A percentile compares a stretch with the other conserved stretches of the same genome.
Evolutionary conservation across 345 rosid genomes (phyloP).

Genomic region (Lenwebbia sp.): DNA sequence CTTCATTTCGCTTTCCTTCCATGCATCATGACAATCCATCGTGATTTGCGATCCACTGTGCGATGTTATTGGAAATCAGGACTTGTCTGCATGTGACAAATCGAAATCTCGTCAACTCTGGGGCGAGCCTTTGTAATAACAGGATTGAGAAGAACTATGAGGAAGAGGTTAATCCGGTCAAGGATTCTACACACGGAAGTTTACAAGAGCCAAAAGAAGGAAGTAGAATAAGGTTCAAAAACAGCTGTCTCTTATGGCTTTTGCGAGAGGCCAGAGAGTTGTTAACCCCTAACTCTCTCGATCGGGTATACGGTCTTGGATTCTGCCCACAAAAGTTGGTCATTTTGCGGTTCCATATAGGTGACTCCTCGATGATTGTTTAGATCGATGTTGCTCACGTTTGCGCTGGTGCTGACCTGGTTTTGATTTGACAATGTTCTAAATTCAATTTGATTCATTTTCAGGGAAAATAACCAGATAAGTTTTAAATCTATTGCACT

Average conservation of each 20-base stretch:
- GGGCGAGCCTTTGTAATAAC: background rate
- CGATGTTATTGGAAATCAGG: background rate
- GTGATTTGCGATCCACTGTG: background rate
- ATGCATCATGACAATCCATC: background rate
- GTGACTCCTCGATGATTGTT: background rate
- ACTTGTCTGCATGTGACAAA: too few relatives aligned
- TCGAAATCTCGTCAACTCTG: background rate
- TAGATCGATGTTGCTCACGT: background rate
- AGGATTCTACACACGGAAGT: background rate
- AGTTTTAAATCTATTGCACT: too few relatives aligned
- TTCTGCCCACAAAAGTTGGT: background rate
- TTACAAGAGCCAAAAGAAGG: background rate
- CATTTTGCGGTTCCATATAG: background rate
- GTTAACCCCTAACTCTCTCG: background rate
- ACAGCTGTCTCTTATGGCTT: background rate
- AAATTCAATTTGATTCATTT: background rate
- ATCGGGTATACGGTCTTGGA: background rate
- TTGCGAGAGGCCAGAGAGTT: background rate
- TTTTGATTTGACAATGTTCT: background rate
- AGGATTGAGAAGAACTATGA: background rate
- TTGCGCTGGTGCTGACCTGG: background rate
- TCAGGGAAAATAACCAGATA: too few relatives aligned
- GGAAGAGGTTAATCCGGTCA: background rate
- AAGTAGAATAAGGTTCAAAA: background rate
- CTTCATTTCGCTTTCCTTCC: background rate